These are phyloP conservation scores for Laburnicola sp. DNA, from an alignment of 2,329 filamentous ascomycete species.

Conservation along the genomic window DNA sequence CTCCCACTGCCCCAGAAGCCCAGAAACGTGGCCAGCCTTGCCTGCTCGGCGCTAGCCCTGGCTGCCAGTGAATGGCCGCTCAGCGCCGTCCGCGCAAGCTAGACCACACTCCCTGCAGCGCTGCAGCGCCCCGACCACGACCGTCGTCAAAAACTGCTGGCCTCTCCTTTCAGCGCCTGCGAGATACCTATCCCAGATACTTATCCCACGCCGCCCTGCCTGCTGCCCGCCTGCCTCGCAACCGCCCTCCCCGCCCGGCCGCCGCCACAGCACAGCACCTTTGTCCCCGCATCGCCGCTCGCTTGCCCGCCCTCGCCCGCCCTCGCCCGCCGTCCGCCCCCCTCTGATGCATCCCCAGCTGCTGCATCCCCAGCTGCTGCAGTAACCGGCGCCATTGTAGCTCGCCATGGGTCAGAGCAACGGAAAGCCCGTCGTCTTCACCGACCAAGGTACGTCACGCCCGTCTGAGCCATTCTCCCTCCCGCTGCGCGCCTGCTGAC, in stretches of 20 bases:
- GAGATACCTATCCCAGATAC: not conserved
- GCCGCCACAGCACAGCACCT: constrained; percentile 5
- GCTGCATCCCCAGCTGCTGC: not conserved
- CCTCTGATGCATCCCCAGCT: constrained; percentile 14
- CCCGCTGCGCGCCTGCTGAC: not conserved
- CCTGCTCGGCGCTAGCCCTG: constrained; percentile 9
- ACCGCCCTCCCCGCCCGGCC: constrained; percentile 5
- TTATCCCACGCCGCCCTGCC: constrained; percentile 2
- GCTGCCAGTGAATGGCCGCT: constrained; percentile 5
- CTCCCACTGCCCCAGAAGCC: constrained; percentile 1
- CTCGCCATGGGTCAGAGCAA: constrained; percentile 85
- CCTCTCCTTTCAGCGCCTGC: constrained; percentile 26
- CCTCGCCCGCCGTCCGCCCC: constrained; percentile 19
- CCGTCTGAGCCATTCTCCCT: not conserved
- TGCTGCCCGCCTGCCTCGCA: constrained; percentile 2
- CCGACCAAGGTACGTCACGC: constrained; percentile 76
- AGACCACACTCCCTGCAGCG: constrained; percentile 2
- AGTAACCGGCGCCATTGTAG: constrained; percentile 27
- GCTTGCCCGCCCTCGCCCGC: constrained; percentile 13
- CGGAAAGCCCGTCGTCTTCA: constrained; percentile 89
- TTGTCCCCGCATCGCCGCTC: constrained; percentile 9
- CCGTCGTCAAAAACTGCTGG: constrained; percentile 27
- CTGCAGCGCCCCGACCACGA: constrained; percentile 28
- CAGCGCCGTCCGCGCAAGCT: constrained; percentile 9
- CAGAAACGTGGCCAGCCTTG: constrained; percentile 24